Evolutionary conservation across 768 basidiomycete species (phyloP).

Genomic region (Mrakia blollopis): DNA sequence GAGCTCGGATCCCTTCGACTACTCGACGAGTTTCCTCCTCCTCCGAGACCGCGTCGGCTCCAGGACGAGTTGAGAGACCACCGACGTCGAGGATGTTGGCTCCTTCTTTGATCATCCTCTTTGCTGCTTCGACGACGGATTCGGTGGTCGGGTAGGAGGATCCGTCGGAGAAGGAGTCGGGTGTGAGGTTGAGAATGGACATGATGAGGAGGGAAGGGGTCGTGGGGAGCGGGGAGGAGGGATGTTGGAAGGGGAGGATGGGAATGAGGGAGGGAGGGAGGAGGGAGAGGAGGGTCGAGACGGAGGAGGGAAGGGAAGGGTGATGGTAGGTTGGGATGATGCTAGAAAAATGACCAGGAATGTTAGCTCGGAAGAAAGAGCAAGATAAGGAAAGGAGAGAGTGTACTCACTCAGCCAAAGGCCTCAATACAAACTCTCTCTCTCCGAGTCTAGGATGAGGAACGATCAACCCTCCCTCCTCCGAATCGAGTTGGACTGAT

Average conservation of each 20-base stretch:
- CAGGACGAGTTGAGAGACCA: constrained; percentile 84
- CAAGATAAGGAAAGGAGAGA: not conserved
- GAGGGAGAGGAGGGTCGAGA: constrained; percentile 37
- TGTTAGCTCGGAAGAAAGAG: not conserved
- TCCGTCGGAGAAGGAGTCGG: constrained; percentile 95
- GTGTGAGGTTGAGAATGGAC: constrained; percentile 88
- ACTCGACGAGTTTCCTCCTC: constrained; percentile 62
- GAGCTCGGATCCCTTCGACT: not conserved
- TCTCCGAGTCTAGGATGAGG: constrained; percentile 79
- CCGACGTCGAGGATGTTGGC: constrained; percentile 85
- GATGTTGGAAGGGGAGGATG: constrained; percentile 37
- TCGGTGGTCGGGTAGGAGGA: constrained; percentile 27
- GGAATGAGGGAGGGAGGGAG: constrained; percentile 17
- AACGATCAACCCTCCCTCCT: constrained; percentile 64
- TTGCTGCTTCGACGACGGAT: constrained; percentile 18
- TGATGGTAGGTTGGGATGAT: constrained; percentile 55
- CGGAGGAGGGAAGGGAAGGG: constrained; percentile 6
- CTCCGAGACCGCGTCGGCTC: not conserved
- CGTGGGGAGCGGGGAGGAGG: constrained; percentile 30
- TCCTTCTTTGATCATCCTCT: constrained; percentile 46
- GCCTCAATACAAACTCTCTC: constrained; percentile 86
- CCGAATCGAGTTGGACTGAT: constrained; percentile 56
- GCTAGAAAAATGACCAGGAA: constrained; percentile 48
- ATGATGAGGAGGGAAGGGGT: constrained; percentile 59
- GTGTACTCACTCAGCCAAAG: constrained; percentile 71